Evolutionary conservation across 1,139 yeast genomes (phyloP).

Genomic region (Kodamaea suecica): DNA sequence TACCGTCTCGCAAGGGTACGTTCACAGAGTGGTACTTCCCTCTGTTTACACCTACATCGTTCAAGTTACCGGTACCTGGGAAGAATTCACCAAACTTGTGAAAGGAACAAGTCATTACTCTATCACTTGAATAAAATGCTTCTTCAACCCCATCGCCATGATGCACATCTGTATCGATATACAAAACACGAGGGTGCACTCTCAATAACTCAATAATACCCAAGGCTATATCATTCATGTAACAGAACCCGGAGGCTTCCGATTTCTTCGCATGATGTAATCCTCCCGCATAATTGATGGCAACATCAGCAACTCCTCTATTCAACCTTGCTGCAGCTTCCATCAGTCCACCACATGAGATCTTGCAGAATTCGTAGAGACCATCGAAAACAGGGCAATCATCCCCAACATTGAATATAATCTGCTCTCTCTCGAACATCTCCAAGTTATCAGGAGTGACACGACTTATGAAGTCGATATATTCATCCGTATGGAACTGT

Average conservation of each 20-base stretch:
- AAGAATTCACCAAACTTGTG: conserved; percentile 96
- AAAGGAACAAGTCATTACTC: conserved; percentile 97
- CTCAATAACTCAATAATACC: conserved; percentile 86
- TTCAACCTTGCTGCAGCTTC: conserved; percentile 96
- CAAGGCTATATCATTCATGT: conserved; percentile 78
- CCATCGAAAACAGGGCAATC: conserved; percentile 98
- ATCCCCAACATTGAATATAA: conserved; percentile 93
- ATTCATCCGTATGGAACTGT: conserved; percentile 96
- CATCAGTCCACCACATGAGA: conserved; percentile 94
- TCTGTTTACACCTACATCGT: conserved; percentile 85
- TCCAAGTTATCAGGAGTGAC: conserved; percentile 95
- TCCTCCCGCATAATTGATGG: conserved; percentile 96
- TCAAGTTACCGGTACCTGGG: conserved; percentile 92
- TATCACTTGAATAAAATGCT: conserved; percentile 91
- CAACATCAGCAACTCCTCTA: conserved; percentile 91
- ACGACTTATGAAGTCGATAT: conserved; percentile 86
- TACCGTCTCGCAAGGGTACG: conserved; percentile 89
- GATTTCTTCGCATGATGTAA: conserved; percentile 94
- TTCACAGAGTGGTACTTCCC: conserved; percentile 86
- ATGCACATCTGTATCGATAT: conserved; percentile 93
- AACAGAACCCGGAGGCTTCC: conserved; percentile 96
- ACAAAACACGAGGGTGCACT: conserved; percentile 89
- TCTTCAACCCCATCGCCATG: conserved; percentile 99
- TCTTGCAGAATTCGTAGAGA: conserved; percentile 87
- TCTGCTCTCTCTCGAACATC: conserved; percentile 85